A percentile compares a stretch with the other conserved stretches of the same genome.
These are phyloP conservation scores for Penicillium sp. DNA, from an alignment of 2,329 filamentous ascomycete species.

Conservation along the genomic window DNA sequence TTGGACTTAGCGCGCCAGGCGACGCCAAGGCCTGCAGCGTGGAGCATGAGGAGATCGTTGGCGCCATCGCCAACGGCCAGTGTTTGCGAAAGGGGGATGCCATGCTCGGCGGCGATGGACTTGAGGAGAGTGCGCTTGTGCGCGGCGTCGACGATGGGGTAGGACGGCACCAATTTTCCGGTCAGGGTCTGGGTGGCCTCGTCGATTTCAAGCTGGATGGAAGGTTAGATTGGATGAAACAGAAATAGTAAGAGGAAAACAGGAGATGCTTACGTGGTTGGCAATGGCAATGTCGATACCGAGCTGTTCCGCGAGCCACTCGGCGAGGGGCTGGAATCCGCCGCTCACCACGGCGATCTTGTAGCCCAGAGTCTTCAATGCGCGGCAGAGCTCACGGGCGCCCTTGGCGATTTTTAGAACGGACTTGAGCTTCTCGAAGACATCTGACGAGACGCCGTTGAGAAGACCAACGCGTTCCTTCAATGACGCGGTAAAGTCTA, in stretches of 20 bases:
- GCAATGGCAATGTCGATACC: conserved; percentile 86
- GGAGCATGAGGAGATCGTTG: conserved; percentile 66
- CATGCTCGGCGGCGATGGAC: conserved; percentile 55
- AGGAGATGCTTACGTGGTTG: conserved; percentile 64
- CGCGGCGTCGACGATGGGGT: conserved; percentile 60
- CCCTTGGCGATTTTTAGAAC: conserved; percentile 80
- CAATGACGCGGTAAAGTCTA: conserved; percentile 85
- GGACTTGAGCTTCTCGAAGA: conserved; percentile 75
- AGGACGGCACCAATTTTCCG: conserved; percentile 54
- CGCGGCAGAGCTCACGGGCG: conserved; percentile 69
- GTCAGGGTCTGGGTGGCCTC: conserved; percentile 51
- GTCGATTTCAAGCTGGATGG: conserved; percentile 50
- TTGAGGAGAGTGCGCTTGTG: conserved; percentile 58
- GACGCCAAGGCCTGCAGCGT: conserved; percentile 60
- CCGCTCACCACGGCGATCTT: conserved; percentile 90
- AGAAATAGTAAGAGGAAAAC: neutral
- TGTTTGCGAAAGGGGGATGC: conserved; percentile 55
- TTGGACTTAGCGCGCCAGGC: conserved; percentile 65
- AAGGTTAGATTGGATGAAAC: neutral
- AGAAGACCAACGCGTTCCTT: conserved; percentile 77
- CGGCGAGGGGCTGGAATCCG: conserved; percentile 84
- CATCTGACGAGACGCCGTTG: conserved; percentile 72
- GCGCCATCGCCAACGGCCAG: conserved; percentile 64
- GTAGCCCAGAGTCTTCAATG: conserved; percentile 74
- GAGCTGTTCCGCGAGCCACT: conserved; percentile 77